Percentiles rank a stretch among this genome's conserved stretches.
These are phyloP conservation scores for Ogataea angusta DNA, from an alignment of 805 yeast genomes.

Conservation along the genomic window DNA sequence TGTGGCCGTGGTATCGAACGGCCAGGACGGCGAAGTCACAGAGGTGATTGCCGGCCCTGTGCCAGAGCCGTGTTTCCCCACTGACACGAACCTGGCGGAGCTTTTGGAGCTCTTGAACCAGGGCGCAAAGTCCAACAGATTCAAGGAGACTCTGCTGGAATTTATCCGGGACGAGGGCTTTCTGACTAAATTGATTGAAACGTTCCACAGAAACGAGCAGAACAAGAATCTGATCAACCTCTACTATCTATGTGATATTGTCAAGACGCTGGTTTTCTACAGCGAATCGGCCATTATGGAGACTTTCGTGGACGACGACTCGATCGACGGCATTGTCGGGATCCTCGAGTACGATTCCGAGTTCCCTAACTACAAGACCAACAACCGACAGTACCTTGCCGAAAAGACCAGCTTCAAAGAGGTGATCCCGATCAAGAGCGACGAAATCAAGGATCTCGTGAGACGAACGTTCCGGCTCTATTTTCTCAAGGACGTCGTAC, in stretches of 20 bases:
- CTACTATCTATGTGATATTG: conserved; percentile 65
- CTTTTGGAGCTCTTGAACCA: conserved; percentile 57
- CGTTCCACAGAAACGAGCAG: conserved; percentile 57
- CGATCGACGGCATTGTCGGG: conserved; percentile 63
- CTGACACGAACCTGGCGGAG: conserved; percentile 46
- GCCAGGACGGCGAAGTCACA: conserved; percentile 50
- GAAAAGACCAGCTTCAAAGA: conserved; percentile 64
- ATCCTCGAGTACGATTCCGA: conserved; percentile 89
- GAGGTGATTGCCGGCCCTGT: conserved; percentile 83
- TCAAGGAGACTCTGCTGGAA: conserved; percentile 56
- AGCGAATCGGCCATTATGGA: conserved; percentile 67
- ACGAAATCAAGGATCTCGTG: conserved; percentile 50
- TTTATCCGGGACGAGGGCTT: conserved; percentile 54
- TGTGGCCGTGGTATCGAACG: conserved; percentile 59
- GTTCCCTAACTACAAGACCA: conserved; percentile 74
- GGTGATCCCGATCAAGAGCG: conserved; percentile 60
- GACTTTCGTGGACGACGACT: conserved; percentile 49
- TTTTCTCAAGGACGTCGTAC: conserved; percentile 80
- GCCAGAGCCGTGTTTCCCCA: conserved; percentile 59
- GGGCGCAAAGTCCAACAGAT: conserved; percentile 58
- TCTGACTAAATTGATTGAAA: conserved; percentile 45
- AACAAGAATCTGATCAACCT: conserved; percentile 50
- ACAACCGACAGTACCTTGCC: conserved; percentile 63
- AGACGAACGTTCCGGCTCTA: conserved; percentile 74
- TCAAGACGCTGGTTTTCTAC: conserved; percentile 67